Percentiles rank a stretch among this genome's conserved stretches.
These are phyloP conservation scores for Colletotrichum siamense DNA, from an alignment of 2,329 filamentous ascomycete species.

Conservation along the genomic window DNA sequence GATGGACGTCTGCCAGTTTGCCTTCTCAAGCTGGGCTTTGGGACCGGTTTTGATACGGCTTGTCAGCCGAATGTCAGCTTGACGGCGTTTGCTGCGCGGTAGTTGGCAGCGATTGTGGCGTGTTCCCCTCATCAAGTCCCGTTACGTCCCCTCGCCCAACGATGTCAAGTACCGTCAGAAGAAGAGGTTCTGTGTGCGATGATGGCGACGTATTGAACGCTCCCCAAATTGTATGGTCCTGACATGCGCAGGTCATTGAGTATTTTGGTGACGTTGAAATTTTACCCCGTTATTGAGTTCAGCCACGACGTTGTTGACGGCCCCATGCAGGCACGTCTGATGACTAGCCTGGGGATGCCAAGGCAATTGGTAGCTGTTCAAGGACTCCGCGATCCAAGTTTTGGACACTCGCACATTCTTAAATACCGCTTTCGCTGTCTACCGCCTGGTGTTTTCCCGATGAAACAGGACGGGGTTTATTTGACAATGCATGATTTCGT, in stretches of 20 bases:
- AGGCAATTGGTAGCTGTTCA: not conserved
- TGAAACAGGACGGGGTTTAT: not conserved
- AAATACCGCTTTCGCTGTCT: not conserved
- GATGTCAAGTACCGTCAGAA: not conserved
- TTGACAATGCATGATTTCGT: conserved; percentile 7
- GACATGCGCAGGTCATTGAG: not conserved
- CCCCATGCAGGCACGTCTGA: conserved; percentile 1
- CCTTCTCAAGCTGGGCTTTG: not conserved
- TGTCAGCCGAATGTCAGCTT: not conserved
- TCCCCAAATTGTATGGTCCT: not conserved
- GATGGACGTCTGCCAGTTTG: not conserved
- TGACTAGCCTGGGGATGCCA: not conserved
- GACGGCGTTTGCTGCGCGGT: not conserved
- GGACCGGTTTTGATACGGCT: not conserved
- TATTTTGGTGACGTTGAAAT: not conserved
- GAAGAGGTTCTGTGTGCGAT: not conserved
- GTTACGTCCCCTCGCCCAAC: not conserved
- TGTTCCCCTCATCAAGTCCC: not conserved
- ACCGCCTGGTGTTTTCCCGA: not conserved
- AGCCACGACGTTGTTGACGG: not conserved
- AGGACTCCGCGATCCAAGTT: not conserved
- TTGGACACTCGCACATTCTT: not conserved
- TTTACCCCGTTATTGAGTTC: not conserved
- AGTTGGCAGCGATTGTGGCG: not conserved
- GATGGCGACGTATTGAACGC: not conserved